phyloP scores from a whole-genome alignment of 2,329 filamentous ascomycete genomes.

The Epichloe sp. region DNA sequence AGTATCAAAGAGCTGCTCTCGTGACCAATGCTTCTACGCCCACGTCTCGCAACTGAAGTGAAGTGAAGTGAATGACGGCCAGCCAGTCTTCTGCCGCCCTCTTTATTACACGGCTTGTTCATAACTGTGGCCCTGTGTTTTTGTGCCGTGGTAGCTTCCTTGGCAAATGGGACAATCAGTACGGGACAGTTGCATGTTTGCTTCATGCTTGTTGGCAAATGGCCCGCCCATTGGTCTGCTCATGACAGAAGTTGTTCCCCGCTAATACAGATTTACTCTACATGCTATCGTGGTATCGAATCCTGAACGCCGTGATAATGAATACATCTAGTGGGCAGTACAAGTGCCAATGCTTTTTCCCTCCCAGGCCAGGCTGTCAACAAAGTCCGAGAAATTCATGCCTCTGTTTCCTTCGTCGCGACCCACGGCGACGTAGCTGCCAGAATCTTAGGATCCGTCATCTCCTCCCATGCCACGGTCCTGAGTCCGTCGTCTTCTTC shows the following conservation, averaged over 20 bases:
- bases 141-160: not conserved
- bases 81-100: too few species aligned
- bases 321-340: not conserved
- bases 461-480: constrained; percentile 44
- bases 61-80: too few species aligned
- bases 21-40: not conserved
- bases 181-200: not conserved
- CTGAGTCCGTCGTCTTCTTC: constrained; percentile 51
- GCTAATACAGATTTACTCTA: not conserved
- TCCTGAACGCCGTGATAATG: not conserved
- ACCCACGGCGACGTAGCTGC: constrained; percentile 18
- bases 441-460: constrained; percentile 57
- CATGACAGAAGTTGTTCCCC: not conserved
- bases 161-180: not conserved
- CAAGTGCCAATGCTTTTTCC: too few species aligned
- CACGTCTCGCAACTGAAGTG: too few species aligned
- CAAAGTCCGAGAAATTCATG: not conserved
- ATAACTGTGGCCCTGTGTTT: too few species aligned
- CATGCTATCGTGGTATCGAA: not conserved
- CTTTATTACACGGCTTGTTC: too few species aligned
- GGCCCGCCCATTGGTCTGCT: too few species aligned
- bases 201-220: not conserved
- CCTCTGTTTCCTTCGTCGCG: not conserved
- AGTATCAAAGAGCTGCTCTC: not conserved
- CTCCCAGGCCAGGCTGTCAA: too few species aligned